Evolutionary conservation across 1,139 yeast species (phyloP), one percentile per base, ranked within the genome.

Genomic region (Yamadazyma triangularis): DNA sequence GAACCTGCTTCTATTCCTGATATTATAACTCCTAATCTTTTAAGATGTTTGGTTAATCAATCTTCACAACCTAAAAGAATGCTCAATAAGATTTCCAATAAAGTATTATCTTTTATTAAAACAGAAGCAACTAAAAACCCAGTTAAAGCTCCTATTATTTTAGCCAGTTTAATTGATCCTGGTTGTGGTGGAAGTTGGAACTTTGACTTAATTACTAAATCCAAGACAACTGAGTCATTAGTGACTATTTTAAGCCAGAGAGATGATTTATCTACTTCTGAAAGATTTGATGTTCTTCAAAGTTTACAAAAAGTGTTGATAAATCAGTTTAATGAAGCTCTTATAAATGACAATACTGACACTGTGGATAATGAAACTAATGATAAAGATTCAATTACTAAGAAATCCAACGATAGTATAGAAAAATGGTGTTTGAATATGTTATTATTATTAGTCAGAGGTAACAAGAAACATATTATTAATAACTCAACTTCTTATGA

Each of bases 31-130:
- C 77, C 77, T 15, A 87, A 89, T 53, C 64, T 89, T 22, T 55
- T 84, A 61, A 70, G 95, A 47, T 73, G 86, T 13, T 58, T 89
- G 29, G 78, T 86, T 38, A 85, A 87, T 52, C 97, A 89, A 50
- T 64, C 85, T 3, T 65, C 86, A 1, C 82, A 84, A 37, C 50
- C 69, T 8, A 79, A 77, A 36, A 68, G 96, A 34, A 56, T 78
- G 40, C 64, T 89, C 33, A 71, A 85, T 56, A 82, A 78, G 40
- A 67, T 83, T 21, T 80, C 95, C 1, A 69, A 69, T 32, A 68
- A 62, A 36, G 68, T 74, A 0, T 56, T 83, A 35, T 51, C 59
- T 9, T 39, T 53, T 6, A 60, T 86, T 12, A 56, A 68, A 2
- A 59, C 59, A 2, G 60, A 51, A 4, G 54, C 72, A 9, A 38